Evolutionary conservation across 2,329 filamentous ascomycete genomes (phyloP), one percentile per base, ranked within the genome.

Genomic region (Clarireedia paspali): DNA sequence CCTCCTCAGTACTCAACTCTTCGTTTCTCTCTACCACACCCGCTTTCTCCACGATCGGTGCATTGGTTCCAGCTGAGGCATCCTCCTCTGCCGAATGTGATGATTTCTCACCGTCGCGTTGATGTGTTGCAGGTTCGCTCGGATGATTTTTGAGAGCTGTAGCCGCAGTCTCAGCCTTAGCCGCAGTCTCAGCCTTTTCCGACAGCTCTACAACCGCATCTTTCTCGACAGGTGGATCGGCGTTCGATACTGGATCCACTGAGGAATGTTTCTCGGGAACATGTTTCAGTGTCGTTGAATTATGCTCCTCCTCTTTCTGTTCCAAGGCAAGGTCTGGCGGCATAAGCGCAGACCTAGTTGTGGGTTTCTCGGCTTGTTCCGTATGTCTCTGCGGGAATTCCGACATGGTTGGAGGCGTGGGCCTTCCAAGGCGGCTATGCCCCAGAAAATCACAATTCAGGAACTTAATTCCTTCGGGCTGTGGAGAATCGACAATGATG

Each of bases 351-450:
- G n/a, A n/a, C n/a, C 39, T 15, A 42, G n/a, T 42, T 6, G n/a
- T 12, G 36, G 53, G 17, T 9, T 51, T 50, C 56, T 55, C 52
- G 52, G 49, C 24, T 47, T 51, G 53, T 27, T 47, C 53, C 24
- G 57, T 53, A 23, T 55, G 36, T 26, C 50, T 56, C 20, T 48
- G 40, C 38, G 52, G 44, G 40, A 39, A 3, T 2, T 50, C 50
- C 14, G 59, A 30, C 55, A 60, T 63, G 59, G 60, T 61, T 63
- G 60, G 45, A 6, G 44, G 34, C 27, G 44, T 54, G 30, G 30
- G 42, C 9, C 51, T 20, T 40, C 4, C 10, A 44, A 34, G 26
- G 17, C 27, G 53, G 24, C 27, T 44, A 4, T 55, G 44, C 45
- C 53, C 53, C 53, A 38, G 53, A 38, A 38, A 44, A 42, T 6